These are phyloP conservation scores for Panaeolus papilionaceus DNA, from an alignment of 768 basidiomycete species.

Conservation along the genomic window DNA sequence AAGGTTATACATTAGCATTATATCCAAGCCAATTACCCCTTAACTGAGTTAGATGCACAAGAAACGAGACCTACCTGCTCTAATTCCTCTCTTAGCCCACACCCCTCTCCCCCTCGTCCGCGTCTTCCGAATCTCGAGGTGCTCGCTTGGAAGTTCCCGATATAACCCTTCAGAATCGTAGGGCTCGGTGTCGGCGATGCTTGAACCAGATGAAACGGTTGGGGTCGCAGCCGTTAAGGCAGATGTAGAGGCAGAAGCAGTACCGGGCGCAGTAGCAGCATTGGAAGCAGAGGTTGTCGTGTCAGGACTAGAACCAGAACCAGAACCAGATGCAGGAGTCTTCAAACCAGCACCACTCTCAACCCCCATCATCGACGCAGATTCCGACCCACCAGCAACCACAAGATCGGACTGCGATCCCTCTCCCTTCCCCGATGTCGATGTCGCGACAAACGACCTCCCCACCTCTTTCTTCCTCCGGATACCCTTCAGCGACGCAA, in stretches of 20 bases:
- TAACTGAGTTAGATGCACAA: no score
- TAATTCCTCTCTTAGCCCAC: background rate
- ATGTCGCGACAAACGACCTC: background rate
- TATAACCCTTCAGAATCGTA: background rate
- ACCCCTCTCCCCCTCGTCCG: background rate
- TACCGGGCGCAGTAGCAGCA: background rate
- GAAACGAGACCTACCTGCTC: constrained; percentile 9
- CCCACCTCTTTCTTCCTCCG: background rate
- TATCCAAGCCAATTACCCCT: no score
- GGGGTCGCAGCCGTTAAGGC: background rate
- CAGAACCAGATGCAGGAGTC: background rate
- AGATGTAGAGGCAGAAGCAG: background rate
- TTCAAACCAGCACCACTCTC: background rate
- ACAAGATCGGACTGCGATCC: no score
- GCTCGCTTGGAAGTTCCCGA: background rate
- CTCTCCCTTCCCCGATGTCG: no score
- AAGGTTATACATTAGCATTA: background rate
- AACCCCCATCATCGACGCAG: background rate
- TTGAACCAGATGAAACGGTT: background rate
- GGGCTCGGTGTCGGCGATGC: background rate
- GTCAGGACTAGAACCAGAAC: background rate
- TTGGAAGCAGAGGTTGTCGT: background rate
- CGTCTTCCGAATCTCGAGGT: background rate
- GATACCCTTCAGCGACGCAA: background rate
- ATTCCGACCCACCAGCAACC: background rate